Percentiles rank a stretch among this genome's conserved stretches.
These are phyloP conservation scores for Moricandia arvensis DNA, from an alignment of 345 rosid species.

Conservation along the genomic window DNA sequence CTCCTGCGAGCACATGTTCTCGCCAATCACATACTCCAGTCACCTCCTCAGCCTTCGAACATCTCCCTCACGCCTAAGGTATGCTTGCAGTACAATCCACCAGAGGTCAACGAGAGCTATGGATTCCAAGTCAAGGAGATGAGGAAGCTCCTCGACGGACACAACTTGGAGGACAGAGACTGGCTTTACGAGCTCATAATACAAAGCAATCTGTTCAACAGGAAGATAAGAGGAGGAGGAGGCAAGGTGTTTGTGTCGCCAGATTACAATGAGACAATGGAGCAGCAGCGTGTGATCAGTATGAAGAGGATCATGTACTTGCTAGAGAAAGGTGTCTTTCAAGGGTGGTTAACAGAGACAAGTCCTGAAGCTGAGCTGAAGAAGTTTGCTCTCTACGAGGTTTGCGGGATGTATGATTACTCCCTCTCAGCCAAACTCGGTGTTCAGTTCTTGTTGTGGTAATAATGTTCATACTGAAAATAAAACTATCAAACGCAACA, in stretches of 20 bases:
- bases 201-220: slow-evolving; percentile 69
- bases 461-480: too few relatives aligned
- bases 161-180: slow-evolving; percentile 65
- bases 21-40: slow-evolving; percentile 52
- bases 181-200: slow-evolving; percentile 68
- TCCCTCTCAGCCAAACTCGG: slow-evolving; percentile 66
- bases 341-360: slow-evolving; percentile 66
- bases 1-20: slow-evolving; percentile 54
- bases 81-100: slow-evolving; percentile 63
- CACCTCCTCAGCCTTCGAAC: slow-evolving; percentile 13
- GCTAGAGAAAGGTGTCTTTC: slow-evolving; percentile 59
- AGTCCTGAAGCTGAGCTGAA: slow-evolving; percentile 62
- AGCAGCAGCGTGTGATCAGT: slow-evolving; percentile 85
- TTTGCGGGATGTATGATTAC: slow-evolving; percentile 59
- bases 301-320: slow-evolving; percentile 60
- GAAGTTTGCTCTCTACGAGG: slow-evolving; percentile 64
- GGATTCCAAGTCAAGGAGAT: slow-evolving; percentile 61
- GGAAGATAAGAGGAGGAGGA: slow-evolving; percentile 64
- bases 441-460: slow-evolving; percentile 87
- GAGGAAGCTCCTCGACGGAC: slow-evolving; percentile 71
- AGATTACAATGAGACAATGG: slow-evolving; percentile 85
- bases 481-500: too few relatives aligned
- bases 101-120: slow-evolving; percentile 55
- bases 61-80: slow-evolving; percentile 36
- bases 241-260: slow-evolving; percentile 58